Evolutionary conservation across 495 filamentous ascomycete genomes (phyloP), one percentile per base, ranked within the genome.

Genomic region (Hypoxylon cercidicola): DNA sequence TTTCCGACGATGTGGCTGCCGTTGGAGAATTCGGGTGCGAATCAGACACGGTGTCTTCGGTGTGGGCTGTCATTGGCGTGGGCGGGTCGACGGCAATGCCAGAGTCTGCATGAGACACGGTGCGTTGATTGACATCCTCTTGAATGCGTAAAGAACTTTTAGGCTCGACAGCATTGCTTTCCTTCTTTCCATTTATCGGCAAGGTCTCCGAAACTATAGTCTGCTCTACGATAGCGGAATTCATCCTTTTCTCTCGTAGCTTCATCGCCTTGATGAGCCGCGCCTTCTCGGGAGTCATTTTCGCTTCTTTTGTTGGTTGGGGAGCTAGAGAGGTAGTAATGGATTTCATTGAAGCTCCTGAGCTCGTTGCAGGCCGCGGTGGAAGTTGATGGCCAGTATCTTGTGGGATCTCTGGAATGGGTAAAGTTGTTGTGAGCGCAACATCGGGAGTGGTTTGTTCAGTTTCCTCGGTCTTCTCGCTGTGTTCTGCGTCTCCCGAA

Each of bases 241-340:
- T 84, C 81, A 91, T 88, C 70, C 90, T 92, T 75, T 92, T 93
- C 70, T 85, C 78, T 37, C 95, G 84, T 43, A 97, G 78, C 66
- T 98, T 90, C 74, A 97, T 82, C 4, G 95, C 94, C 79, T 94
- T 97, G 92, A 96, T 91, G 59, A 99, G 79, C 62, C 93, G 85
- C 66, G 90, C 86, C 74, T 97, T 97, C 72, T 98, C 95, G 0
- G 92, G 90, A 0, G 92, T 94, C 70, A 96, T 87, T 13, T 85
- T 82, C 25, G 84, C 82, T 11, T 86, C 83, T 60, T 82, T 86
- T 41, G 63, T 66, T 8, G 76, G 51, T 13, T 73, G 55, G 25
- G 74, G 66, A 18, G 73, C 69, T 37, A 78, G 59, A 0, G 77
- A 67, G 28, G 74, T 69, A 25, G 73, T 62, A 71, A 79, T 72